Percentiles rank a stretch among this genome's conserved stretches.
Evolutionary conservation across 108 stramenopile genomes (phyloP).

Genomic region (Mediolabrus comicus): DNA sequence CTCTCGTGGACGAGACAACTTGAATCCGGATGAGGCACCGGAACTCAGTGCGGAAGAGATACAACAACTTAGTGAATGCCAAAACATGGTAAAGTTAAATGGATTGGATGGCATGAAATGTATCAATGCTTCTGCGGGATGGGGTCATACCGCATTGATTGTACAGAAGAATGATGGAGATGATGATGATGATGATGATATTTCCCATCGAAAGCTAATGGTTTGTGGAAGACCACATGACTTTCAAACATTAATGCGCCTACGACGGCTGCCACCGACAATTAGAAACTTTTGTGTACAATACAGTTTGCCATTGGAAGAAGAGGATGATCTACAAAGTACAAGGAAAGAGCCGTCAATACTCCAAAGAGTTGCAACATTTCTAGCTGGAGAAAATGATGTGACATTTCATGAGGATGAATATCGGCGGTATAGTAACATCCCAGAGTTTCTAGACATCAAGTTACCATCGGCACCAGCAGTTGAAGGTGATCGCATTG

Average conservation of each 20-base stretch:
- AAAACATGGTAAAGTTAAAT: constrained; percentile 25
- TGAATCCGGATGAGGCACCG: constrained; percentile 21
- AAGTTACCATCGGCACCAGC: constrained; percentile 32
- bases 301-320: constrained; percentile 3
- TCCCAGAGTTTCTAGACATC: constrained; percentile 25
- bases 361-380: constrained; percentile 27
- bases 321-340: neutral
- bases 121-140: constrained; percentile 58
- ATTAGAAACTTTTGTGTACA: constrained; percentile 38
- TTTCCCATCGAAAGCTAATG: constrained; percentile 31
- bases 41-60: constrained; percentile 64
- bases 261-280: constrained; percentile 61
- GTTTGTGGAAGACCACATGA: constrained; percentile 84
- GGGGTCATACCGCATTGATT: constrained; percentile 74
- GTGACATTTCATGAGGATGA: constrained; percentile 34
- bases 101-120: constrained; percentile 25
- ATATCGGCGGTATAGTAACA: constrained; percentile 18
- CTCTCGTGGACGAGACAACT: constrained; percentile 31
- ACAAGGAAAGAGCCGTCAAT: constrained; percentile 6
- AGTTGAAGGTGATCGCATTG: constrained; percentile 19
- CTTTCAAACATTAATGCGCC: constrained; percentile 64
- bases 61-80: constrained; percentile 13
- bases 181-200: neutral
- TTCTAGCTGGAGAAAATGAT: constrained; percentile 37
- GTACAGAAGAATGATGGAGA: constrained; percentile 12